Percentiles rank a stretch among this genome's conserved stretches.
Conservation (phyloP, 352 stramenopile genomes). For the Globisporangium echinulatum region DNA sequence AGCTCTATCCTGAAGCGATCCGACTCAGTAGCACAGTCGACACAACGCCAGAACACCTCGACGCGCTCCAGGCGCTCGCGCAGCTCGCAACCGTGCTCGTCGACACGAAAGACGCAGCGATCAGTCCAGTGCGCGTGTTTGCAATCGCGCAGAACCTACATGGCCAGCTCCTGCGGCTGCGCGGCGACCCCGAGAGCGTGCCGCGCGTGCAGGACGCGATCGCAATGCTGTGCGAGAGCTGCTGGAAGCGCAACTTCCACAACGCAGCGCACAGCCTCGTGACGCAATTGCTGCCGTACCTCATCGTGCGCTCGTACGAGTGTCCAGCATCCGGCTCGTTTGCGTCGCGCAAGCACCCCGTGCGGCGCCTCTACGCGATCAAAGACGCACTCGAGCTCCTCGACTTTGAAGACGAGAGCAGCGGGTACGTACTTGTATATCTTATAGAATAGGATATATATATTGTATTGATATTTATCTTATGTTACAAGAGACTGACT, state of each 20-base stretch:
- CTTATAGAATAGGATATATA: background rate
- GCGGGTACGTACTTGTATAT: slow-evolving; percentile 23
- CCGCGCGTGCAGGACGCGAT: slow-evolving; percentile 61
- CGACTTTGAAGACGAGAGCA: slow-evolving; percentile 82
- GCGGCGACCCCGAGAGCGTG: slow-evolving; percentile 33
- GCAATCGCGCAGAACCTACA: slow-evolving; percentile 58
- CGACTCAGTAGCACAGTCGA: slow-evolving; percentile 11
- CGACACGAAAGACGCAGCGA: slow-evolving; percentile 40
- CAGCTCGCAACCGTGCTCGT: slow-evolving; percentile 56
- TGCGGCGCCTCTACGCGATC: slow-evolving; percentile 67
- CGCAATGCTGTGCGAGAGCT: slow-evolving; percentile 62
- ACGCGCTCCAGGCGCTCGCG: slow-evolving; percentile 34
- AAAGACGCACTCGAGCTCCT: slow-evolving; percentile 72
- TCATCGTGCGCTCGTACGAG: slow-evolving; percentile 80
- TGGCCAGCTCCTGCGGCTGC: slow-evolving; percentile 50
- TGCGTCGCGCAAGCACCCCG: slow-evolving; percentile 61
- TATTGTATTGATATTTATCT: background rate
- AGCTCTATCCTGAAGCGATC: slow-evolving; percentile 44
- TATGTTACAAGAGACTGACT: background rate
- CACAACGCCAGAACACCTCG: slow-evolving; percentile 20
- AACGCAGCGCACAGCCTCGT: slow-evolving; percentile 59
- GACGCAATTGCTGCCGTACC: slow-evolving; percentile 76
- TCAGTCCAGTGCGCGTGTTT: slow-evolving; percentile 53
- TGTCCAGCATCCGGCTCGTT: slow-evolving; percentile 39
- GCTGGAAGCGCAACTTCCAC: slow-evolving; percentile 63